Evolutionary conservation across 331 rosid species (phyloP), one percentile per base, ranked within the genome.

Genomic region (Acacia concinna): DNA sequence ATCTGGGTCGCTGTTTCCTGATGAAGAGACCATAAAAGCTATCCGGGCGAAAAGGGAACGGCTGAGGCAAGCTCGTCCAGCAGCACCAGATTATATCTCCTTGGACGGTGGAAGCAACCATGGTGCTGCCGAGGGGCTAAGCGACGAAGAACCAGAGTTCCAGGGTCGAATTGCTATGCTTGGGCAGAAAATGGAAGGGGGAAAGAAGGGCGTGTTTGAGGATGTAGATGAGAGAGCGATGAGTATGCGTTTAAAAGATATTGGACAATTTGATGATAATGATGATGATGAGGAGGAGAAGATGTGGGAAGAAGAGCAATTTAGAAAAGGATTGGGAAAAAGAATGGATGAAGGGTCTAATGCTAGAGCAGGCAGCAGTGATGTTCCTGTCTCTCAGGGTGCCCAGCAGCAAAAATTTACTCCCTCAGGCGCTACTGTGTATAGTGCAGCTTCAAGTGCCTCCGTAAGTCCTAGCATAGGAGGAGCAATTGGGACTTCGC

Each of bases 271-370:
- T 20, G 96, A 91, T 4, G 92, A 73, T 57, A 25, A 25, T 20
- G 96, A 94, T 3, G 93, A 92, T 20, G 97, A 92, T 2, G 99
- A 95, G 31, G 98, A 92, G 83, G 97, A 95, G 83, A 91, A 86
- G 69, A 76, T 91, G 85, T 95, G 99, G 99, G 99, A 95, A 80
- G 96, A 91, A 43, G 99, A 91, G 82, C 99, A 93, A 89, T 84
- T 95, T 76, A 86, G 97, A 84, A 95, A 95, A 88, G 99, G 97
- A 4, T 76, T 95, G 86, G 99, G 99, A 79, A 95, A 95, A 89
- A 90, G 96, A 79, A 86, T 87, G 90, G 99, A 93, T 82, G 94
- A 95, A 77, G 95, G 97, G 54, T 28, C 74, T 68, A 41, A 90
- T 79, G 70, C 77, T 69, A 82, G 94, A 80, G 98, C 49, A 31